Percentiles rank a stretch among this genome's conserved stretches.
phyloP scores from a whole-genome alignment of 2,329 filamentous ascomycete species.

The Claviceps spartinae region DNA sequence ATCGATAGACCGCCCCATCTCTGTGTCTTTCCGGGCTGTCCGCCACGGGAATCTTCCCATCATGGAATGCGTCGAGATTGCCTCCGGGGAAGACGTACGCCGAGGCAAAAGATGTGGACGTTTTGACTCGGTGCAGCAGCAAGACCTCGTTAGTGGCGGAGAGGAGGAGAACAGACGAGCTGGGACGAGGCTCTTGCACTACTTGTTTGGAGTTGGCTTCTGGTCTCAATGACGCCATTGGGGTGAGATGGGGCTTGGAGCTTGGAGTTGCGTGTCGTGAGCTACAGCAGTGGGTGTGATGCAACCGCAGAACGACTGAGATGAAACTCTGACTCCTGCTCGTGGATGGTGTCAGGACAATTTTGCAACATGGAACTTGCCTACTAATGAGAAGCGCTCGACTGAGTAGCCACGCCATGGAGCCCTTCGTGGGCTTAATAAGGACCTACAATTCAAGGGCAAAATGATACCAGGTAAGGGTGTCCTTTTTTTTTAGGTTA shows the following conservation, averaged over 20 bases:
- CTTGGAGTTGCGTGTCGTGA: not conserved
- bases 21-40: constrained; percentile 45
- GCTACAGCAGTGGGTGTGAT: not conserved
- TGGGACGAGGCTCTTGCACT: constrained; percentile 41
- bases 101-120: constrained; percentile 72
- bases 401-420: constrained; percentile 5
- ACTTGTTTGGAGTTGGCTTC: constrained; percentile 8
- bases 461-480: no score
- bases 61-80: constrained; percentile 63
- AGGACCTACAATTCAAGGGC: no score
- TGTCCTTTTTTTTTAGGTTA: no score
- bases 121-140: constrained; percentile 72
- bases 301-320: not conserved
- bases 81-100: constrained; percentile 95
- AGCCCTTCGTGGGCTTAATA: no score
- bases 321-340: not conserved
- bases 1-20: constrained; percentile 62
- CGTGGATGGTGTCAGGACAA: not conserved
- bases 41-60: constrained; percentile 41
- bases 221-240: constrained; percentile 6
- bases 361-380: constrained; percentile 1
- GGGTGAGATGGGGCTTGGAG: not conserved
- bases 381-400: not conserved
- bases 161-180: constrained; percentile 68
- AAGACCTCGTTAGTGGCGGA: constrained; percentile 80